A percentile compares a stretch with the other conserved stretches of the same genome.
Conservation (phyloP, 2,329 filamentous ascomycete species). For the Botrytis fabae region DNA sequence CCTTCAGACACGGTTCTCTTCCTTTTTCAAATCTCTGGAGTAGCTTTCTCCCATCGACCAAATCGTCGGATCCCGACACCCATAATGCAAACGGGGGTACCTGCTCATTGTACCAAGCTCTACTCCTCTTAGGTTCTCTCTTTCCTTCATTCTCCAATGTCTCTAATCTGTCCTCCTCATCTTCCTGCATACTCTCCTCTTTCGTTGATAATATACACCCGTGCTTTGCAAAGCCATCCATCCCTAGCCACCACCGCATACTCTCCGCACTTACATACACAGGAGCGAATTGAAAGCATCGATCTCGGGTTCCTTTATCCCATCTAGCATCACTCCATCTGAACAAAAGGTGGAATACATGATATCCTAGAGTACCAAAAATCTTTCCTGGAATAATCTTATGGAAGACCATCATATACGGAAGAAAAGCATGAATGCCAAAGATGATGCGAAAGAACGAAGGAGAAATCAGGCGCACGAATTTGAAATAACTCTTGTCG, state of each 20-base stretch:
- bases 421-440: slow-evolving; percentile 91
- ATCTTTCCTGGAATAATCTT: slow-evolving; percentile 60
- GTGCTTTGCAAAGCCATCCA: slow-evolving; percentile 80
- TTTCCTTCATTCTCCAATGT: slow-evolving; percentile 11
- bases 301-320: slow-evolving; percentile 75
- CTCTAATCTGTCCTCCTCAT: slow-evolving; percentile 46
- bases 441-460: slow-evolving; percentile 78
- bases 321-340: slow-evolving; percentile 82
- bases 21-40: slow-evolving; percentile 72
- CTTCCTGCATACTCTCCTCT: slow-evolving; percentile 65
- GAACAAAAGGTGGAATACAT: slow-evolving; percentile 87
- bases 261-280: slow-evolving; percentile 87
- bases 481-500: slow-evolving; percentile 85
- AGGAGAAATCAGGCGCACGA: slow-evolving; percentile 80
- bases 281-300: slow-evolving; percentile 90
- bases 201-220: slow-evolving; percentile 83
- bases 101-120: slow-evolving; percentile 79
- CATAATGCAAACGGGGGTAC: slow-evolving; percentile 85
- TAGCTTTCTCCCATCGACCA: slow-evolving; percentile 79
- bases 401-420: slow-evolving; percentile 88
- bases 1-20: slow-evolving; percentile 74
- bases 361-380: slow-evolving; percentile 83
- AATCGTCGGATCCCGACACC: slow-evolving; percentile 78
- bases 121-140: slow-evolving; percentile 48
- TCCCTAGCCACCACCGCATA: slow-evolving; percentile 94